A percentile compares a stretch with the other conserved stretches of the same genome.
Conservation (phyloP, 805 yeast species). For the Kazachstania bromeliacearum region DNA sequence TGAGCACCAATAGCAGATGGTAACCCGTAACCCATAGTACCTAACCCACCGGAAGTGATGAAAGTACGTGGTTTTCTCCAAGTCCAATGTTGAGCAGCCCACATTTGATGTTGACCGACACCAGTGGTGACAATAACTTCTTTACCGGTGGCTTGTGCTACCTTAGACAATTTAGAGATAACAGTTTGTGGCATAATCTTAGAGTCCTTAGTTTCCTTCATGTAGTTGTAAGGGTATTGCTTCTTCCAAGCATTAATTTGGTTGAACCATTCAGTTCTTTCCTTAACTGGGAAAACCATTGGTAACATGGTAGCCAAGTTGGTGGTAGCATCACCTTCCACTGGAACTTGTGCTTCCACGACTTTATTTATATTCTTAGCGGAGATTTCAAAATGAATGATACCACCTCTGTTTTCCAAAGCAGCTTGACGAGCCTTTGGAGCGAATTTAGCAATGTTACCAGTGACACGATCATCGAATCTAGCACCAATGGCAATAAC, state of each 20-base stretch:
- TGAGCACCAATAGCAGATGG: slow-evolving; percentile 99
- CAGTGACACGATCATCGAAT: slow-evolving; percentile 97
- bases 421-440: slow-evolving; percentile 92
- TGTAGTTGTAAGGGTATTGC: slow-evolving; percentile 78
- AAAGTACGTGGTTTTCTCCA: slow-evolving; percentile 90
- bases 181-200: slow-evolving; percentile 89
- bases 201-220: slow-evolving; percentile 69
- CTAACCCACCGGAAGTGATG: slow-evolving; percentile 96
- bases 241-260: slow-evolving; percentile 74
- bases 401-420: slow-evolving; percentile 83
- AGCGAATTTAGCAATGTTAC: slow-evolving; percentile 77
- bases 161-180: slow-evolving; percentile 64
- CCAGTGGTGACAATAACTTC: slow-evolving; percentile 92
- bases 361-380: slow-evolving; percentile 98
- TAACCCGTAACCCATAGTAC: slow-evolving; percentile 97
- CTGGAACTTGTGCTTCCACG: slow-evolving; percentile 90
- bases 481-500: slow-evolving; percentile 96
- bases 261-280: slow-evolving; percentile 73
- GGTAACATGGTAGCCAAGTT: slow-evolving; percentile 71
- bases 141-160: slow-evolving; percentile 44
- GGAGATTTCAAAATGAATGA: slow-evolving; percentile 88
- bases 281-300: slow-evolving; percentile 49
- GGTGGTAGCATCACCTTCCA: slow-evolving; percentile 89
- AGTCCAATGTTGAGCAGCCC: slow-evolving; percentile 98
- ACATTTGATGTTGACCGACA: slow-evolving; percentile 99